Evolutionary conservation across 345 rosid genomes (phyloP).

Genomic region (Citrus inodora): DNA sequence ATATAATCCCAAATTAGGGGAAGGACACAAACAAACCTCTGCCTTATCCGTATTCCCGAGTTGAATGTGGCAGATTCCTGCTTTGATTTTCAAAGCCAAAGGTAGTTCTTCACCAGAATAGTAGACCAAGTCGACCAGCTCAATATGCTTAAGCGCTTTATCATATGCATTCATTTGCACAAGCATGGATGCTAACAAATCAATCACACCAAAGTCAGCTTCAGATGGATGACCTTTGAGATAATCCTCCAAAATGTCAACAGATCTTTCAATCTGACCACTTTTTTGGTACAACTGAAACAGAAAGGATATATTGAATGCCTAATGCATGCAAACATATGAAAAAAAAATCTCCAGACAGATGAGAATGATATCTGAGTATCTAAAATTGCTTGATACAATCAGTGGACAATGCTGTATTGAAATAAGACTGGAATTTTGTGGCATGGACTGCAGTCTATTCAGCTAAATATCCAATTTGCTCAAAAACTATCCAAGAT

Average conservation of each 20-base stretch:
- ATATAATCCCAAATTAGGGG: background rate
- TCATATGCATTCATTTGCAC: constrained; percentile 62
- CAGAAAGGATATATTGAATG: background rate
- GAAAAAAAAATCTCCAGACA: background rate
- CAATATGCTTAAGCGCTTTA: constrained; percentile 59
- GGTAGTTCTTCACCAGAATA: constrained; percentile 52
- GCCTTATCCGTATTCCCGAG: constrained; percentile 69
- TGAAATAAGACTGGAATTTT: background rate
- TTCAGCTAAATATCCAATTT: background rate
- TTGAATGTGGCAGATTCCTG: constrained; percentile 78
- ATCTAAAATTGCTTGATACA: background rate
- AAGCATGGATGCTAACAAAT: constrained; percentile 54
- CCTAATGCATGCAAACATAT: background rate
- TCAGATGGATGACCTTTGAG: constrained; percentile 39
- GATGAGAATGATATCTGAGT: background rate
- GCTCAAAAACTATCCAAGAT: background rate
- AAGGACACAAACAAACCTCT: constrained; percentile 52
- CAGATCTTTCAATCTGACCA: constrained; percentile 1
- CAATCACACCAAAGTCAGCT: constrained; percentile 52
- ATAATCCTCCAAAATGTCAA: background rate
- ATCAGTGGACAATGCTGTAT: background rate
- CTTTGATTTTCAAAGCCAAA: constrained; percentile 56
- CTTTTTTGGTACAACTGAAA: background rate
- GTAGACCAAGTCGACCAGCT: constrained; percentile 34
- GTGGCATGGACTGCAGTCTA: background rate